These are phyloP conservation scores for Mucor indicus DNA, from an alignment of 371 early-diverging fungal species.

Conservation along the genomic window DNA sequence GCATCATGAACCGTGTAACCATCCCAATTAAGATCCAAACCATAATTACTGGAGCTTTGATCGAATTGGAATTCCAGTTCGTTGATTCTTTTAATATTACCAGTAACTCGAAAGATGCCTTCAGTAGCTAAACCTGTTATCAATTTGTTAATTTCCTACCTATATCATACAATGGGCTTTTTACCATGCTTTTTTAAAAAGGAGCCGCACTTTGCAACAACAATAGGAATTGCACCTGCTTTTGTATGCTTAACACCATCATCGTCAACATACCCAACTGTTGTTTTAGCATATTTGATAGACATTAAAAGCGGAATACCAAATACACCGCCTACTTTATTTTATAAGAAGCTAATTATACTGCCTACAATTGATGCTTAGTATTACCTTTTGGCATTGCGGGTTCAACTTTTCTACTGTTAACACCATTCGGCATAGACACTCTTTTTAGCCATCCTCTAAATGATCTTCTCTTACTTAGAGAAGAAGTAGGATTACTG, in stretches of 20 bases:
- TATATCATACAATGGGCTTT: too few species aligned
- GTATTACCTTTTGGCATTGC: constrained; percentile 13
- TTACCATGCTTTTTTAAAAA: constrained; percentile 44
- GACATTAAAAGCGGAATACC: constrained; percentile 26
- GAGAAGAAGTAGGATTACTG: constrained; percentile 12
- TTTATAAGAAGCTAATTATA: not conserved
- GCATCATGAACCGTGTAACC: constrained; percentile 59
- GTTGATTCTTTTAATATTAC: constrained; percentile 48
- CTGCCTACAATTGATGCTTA: not conserved
- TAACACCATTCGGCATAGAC: constrained; percentile 13
- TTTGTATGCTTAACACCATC: constrained; percentile 24
- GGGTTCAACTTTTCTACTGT: constrained; percentile 7
- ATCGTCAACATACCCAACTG: constrained; percentile 30
- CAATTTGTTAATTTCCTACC: too few species aligned
- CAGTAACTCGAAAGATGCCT: constrained; percentile 31
- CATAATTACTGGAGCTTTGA: constrained; percentile 43
- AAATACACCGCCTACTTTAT: constrained; percentile 21
- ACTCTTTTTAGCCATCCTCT: constrained; percentile 24
- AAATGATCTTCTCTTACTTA: constrained; percentile 17
- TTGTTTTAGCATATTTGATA: constrained; percentile 27
- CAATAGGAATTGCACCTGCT: constrained; percentile 47
- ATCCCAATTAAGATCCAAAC: constrained; percentile 52
- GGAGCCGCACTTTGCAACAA: constrained; percentile 51
- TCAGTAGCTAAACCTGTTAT: constrained; percentile 18
- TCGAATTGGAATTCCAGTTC: constrained; percentile 52